Evolutionary conservation across 768 basidiomycete species (phyloP), one percentile per base, ranked within the genome.

Genomic region (Macrolepiota fuliginosa): DNA sequence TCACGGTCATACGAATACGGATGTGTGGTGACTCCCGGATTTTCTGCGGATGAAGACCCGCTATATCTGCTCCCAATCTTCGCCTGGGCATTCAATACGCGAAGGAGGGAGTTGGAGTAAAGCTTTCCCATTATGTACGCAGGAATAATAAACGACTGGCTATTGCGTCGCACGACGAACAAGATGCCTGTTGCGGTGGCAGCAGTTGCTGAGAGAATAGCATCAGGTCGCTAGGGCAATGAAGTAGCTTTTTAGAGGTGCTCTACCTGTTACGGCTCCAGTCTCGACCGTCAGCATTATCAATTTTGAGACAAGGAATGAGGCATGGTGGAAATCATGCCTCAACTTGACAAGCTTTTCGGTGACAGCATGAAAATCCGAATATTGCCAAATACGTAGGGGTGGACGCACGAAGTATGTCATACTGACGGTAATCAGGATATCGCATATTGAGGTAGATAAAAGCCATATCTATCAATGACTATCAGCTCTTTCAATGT

Each of bases 101-200:
- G 42, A 11, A 56, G 56, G 42, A 56, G 56, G 32, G 56, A 56
- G 9, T 56, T 56, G 17, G 56, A 56, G n/a, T 56, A 56, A 17
- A 56, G 45, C 17, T 56, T 56, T 19, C 42, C 56, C 27, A 56
- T 42, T 13, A 46, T 35, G 45, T 46, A 56, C 3, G 42, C 40
- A 15, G 56, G 56, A 2, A 56, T 35, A 27, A 32, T 32, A 22
- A 56, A 56, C 5, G 56, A 45, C 32, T 46, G 42, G 32, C 56
- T 56, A 12, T 36, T 47, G n/a, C 42, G 56, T 29, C 56, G 40
- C 11, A 47, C 40, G 3, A 56, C 17, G 29, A 56, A 47, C 1
- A 56, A 32, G 25, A 56, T 47, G 10, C 56, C 56, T 17, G 45
- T 47, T 7, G 25, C 42, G 13, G 45, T 29, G 42, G 56, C 56